Evolutionary conservation across 2,329 filamentous ascomycete genomes (phyloP).

Genomic region (Gnomoniopsis smithogilvyi): DNA sequence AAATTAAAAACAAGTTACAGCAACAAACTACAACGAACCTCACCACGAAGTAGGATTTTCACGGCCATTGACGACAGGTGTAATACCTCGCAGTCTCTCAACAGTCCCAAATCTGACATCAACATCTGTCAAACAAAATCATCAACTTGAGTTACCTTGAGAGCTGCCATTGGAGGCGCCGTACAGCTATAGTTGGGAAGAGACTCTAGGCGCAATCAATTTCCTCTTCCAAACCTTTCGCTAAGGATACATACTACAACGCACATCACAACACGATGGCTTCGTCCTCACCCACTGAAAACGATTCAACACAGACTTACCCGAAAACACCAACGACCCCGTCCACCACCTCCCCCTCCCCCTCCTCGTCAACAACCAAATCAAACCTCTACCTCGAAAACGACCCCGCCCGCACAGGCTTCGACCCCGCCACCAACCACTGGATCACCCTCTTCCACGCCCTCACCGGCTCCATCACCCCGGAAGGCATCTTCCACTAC

Average conservation of each 20-base stretch:
- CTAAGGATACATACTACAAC: not conserved
- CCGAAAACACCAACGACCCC: too few relatives aligned
- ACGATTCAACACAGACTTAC: too few relatives aligned
- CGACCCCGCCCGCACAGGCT: constrained; percentile 59
- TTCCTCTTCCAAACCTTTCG: not conserved
- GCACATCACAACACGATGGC: not conserved
- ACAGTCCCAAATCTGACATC: too few relatives aligned
- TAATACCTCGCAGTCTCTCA: too few relatives aligned
- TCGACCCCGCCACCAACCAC: constrained; percentile 57
- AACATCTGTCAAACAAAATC: too few relatives aligned
- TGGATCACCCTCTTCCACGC: constrained; percentile 88
- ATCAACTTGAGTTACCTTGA: too few relatives aligned
- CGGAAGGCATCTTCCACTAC: constrained; percentile 70
- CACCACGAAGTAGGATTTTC: too few relatives aligned
- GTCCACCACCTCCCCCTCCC: not conserved
- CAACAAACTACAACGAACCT: too few relatives aligned
- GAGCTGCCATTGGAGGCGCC: too few relatives aligned
- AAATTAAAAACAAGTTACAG: too few relatives aligned
- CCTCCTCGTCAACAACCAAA: not conserved
- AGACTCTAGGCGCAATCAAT: not conserved
- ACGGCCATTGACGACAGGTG: too few relatives aligned
- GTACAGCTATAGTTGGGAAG: not conserved
- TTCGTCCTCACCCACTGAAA: not conserved
- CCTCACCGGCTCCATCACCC: constrained; percentile 68
- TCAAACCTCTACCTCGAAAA: constrained; percentile 43